Conservation (phyloP, 2,329 filamentous ascomycete genomes). For the Ceratocystiopsis brevicomis region DNA sequence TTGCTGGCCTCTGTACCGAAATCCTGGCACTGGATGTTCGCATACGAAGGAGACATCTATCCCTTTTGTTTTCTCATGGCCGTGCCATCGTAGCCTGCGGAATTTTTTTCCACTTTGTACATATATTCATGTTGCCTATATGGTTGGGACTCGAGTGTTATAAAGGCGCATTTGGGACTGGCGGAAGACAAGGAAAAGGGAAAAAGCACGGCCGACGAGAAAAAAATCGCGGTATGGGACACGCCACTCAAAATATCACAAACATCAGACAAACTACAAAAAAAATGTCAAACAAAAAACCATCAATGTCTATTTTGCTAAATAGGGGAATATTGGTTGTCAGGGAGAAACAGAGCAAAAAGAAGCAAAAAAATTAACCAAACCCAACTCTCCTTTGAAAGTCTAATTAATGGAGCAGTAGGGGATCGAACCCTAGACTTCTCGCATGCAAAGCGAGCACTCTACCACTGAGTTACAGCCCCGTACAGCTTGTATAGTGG, state of each 20-base stretch:
- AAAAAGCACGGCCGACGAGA: neutral
- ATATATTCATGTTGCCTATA: too few relatives aligned
- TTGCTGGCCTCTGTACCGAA: too few relatives aligned
- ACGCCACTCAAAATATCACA: constrained; percentile 1
- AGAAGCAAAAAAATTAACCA: too few relatives aligned
- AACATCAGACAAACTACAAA: neutral
- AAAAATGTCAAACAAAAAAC: neutral
- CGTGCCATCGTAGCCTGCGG: too few relatives aligned
- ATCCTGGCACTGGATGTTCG: too few relatives aligned
- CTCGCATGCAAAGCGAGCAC: constrained; percentile 17
- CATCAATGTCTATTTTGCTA: neutral
- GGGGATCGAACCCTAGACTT: constrained; percentile 17
- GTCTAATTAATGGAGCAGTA: constrained; percentile 11
- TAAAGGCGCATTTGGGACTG: neutral
- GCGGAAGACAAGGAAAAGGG: neutral
- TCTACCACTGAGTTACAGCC: constrained; percentile 15
- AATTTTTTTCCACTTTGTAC: too few relatives aligned
- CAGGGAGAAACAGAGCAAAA: neutral
- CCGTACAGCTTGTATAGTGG: constrained; percentile 2
- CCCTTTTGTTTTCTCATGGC: too few relatives aligned
- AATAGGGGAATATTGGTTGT: too few relatives aligned
- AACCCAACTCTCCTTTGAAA: too few relatives aligned
- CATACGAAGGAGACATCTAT: too few relatives aligned
- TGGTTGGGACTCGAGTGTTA: too few relatives aligned
- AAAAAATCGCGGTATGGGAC: neutral